A percentile compares a stretch with the other conserved stretches of the same genome.
phyloP scores from a whole-genome alignment of 2,329 filamentous ascomycete genomes.

The Penicillium olsonii region DNA sequence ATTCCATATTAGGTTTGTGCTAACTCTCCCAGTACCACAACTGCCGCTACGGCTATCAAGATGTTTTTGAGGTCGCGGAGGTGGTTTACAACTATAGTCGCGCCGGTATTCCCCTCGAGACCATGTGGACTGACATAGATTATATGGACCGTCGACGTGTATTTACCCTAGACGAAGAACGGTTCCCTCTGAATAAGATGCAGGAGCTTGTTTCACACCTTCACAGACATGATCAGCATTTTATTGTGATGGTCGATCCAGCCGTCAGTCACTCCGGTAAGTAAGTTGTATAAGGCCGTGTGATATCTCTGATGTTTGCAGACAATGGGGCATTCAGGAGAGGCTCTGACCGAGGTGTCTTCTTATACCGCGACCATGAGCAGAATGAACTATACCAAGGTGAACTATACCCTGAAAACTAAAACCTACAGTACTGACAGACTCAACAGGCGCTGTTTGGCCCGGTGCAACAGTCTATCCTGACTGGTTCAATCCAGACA shows the following conservation, averaged over 20 bases:
- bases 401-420: constrained; percentile 2
- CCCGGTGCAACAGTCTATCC: constrained; percentile 71
- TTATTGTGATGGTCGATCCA: constrained; percentile 75
- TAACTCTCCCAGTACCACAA: constrained; percentile 52
- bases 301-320: constrained; percentile 11
- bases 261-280: constrained; percentile 43
- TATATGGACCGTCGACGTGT: constrained; percentile 43
- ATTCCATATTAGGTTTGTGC: neutral
- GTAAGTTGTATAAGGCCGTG: constrained; percentile 1
- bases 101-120: constrained; percentile 46
- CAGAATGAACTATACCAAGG: constrained; percentile 49
- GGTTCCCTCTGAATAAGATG: constrained; percentile 51
- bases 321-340: constrained; percentile 61
- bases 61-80: constrained; percentile 48
- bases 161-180: constrained; percentile 42
- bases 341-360: constrained; percentile 60
- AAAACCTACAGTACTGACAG: neutral
- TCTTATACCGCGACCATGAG: constrained; percentile 57
- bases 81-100: constrained; percentile 46
- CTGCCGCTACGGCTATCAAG: constrained; percentile 64
- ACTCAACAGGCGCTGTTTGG: constrained; percentile 67
- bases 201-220: constrained; percentile 67
- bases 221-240: constrained; percentile 67
- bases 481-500: constrained; percentile 72
- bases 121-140: constrained; percentile 50